These are phyloP conservation scores for Phytophthora rubi DNA, from an alignment of 352 stramenopile genomes.

Conservation along the genomic window DNA sequence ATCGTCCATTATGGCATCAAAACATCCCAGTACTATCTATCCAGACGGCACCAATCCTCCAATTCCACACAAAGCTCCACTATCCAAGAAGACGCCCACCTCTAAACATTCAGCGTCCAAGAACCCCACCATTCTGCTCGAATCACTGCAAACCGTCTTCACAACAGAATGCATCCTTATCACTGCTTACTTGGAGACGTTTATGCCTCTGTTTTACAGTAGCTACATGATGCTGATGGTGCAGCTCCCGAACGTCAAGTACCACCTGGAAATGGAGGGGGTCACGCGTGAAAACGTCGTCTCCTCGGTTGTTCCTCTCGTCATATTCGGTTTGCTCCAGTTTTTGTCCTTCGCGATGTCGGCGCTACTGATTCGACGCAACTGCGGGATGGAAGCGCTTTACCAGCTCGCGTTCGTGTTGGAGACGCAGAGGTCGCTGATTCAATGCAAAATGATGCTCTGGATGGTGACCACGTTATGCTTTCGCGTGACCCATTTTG, in stretches of 20 bases:
- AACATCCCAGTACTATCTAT: neutral
- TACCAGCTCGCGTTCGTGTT: conserved; percentile 38
- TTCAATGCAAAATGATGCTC: conserved; percentile 31
- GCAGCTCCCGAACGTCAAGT: conserved; percentile 24
- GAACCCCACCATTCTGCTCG: conserved; percentile 6
- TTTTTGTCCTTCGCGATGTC: conserved; percentile 25
- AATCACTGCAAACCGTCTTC: conserved; percentile 20
- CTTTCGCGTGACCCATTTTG: conserved; percentile 19
- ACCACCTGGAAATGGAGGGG: conserved; percentile 7
- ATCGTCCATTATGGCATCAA: neutral
- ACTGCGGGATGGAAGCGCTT: conserved; percentile 18
- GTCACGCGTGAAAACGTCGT: conserved; percentile 3
- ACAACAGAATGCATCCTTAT: conserved; percentile 38
- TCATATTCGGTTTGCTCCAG: conserved; percentile 24
- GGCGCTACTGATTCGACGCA: conserved; percentile 11
- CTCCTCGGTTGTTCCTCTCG: conserved; percentile 1
- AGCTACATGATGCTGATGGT: conserved; percentile 21
- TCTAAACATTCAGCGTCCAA: neutral
- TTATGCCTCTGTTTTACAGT: conserved; percentile 43
- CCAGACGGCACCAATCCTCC: neutral
- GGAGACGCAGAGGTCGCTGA: conserved; percentile 21
- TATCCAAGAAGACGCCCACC: neutral
- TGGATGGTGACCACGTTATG: conserved; percentile 28
- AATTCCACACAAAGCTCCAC: neutral
- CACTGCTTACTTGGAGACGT: conserved; percentile 38